Base-by-base conservation (phyloP, 441 rosid species). In the Mallotus repandus region DNA sequence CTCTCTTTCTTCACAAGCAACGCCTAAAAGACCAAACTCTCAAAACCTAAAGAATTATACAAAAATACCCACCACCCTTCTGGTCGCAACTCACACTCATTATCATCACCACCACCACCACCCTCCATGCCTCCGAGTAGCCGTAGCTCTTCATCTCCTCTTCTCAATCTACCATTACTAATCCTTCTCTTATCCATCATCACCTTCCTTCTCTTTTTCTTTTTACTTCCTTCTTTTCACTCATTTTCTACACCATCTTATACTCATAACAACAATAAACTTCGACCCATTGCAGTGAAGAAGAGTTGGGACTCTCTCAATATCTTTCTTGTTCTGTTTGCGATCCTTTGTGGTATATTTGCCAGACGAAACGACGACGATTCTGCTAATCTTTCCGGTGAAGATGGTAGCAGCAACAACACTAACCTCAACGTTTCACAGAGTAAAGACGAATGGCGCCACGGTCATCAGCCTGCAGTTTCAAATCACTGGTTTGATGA, bases 231-330 rank as follows among this genome's bases (percentile, higher is more conserved):
- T 76, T 78, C 86, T 4, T 60, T 88, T 71, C 69, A 88, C 63
- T 79, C 88, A 35, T 35, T 35, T 3, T 5, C 58, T 76, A 68
- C 89, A 55, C 57, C 81, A 57, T 66, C 82, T 63, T 83, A 85
- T 15, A 4, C 18, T 63, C 12, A 5, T 21, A 14, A 15, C 21
- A 16, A 54, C 16, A 54, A 18, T 19, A 83, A 87, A 68, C 71
- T 80, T 15, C 81, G 83, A 19, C 85, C 89, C 29, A n/a, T 75
- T 2, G 81, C 83, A 0, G 84, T 88, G 49, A 88, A 84, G 82
- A 83, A 75, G 70, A 83, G 93, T 52, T 91, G 90, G 97, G 97
- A 91, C 63, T 82, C 92, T 0, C 78, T 91, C 66, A 91, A 83
- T 72, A 65, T 91, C 11, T 54, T 86, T 19, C 83, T 93, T 13